Conservation (phyloP, 768 basidiomycete genomes). For the Terana coerulea region DNA sequence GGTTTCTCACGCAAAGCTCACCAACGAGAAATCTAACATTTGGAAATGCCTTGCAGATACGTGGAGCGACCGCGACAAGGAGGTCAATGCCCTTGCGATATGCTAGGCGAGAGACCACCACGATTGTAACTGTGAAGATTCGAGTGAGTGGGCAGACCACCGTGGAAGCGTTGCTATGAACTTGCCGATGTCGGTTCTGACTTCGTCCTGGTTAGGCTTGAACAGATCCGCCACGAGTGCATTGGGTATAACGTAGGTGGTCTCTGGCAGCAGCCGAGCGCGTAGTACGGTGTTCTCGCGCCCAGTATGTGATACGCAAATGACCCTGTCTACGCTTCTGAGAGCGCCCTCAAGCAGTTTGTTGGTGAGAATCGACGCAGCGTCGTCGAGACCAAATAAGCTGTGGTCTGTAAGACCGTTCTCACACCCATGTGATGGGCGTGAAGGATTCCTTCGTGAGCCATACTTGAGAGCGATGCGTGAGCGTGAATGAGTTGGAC, state of each 20-base stretch:
- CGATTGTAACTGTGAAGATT: slow-evolving; percentile 74
- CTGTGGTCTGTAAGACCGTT: slow-evolving; percentile 98
- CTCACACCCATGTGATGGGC: slow-evolving; percentile 82
- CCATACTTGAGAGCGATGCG: slow-evolving; percentile 84
- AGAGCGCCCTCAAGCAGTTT: slow-evolving; percentile 86
- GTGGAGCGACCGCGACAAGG: slow-evolving; percentile 86
- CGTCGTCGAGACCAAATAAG: slow-evolving; percentile 94
- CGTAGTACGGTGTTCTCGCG: slow-evolving; percentile 97
- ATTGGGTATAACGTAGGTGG: slow-evolving; percentile 92
- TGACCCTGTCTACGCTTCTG: slow-evolving; percentile 88
- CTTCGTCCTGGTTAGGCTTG: slow-evolving; percentile 45
- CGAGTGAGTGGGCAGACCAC: not conserved
- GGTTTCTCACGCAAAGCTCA: too few relatives aligned
- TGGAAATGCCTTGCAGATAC: slow-evolving; percentile 81
- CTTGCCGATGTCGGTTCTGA: slow-evolving; percentile 15
- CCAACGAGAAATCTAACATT: slow-evolving; percentile 89
- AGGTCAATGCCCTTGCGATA: slow-evolving; percentile 98
- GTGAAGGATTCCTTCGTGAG: slow-evolving; percentile 90
- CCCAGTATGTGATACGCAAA: slow-evolving; percentile 96
- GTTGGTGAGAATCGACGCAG: slow-evolving; percentile 95
- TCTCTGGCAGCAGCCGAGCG: slow-evolving; percentile 61
- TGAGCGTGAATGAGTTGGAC: slow-evolving; percentile 90
- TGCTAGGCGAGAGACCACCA: slow-evolving; percentile 85
- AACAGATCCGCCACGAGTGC: slow-evolving; percentile 87
- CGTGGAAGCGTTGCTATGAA: too few relatives aligned